phyloP scores from a whole-genome alignment of 768 basidiomycete genomes.

The Podaxis sp. region DNA sequence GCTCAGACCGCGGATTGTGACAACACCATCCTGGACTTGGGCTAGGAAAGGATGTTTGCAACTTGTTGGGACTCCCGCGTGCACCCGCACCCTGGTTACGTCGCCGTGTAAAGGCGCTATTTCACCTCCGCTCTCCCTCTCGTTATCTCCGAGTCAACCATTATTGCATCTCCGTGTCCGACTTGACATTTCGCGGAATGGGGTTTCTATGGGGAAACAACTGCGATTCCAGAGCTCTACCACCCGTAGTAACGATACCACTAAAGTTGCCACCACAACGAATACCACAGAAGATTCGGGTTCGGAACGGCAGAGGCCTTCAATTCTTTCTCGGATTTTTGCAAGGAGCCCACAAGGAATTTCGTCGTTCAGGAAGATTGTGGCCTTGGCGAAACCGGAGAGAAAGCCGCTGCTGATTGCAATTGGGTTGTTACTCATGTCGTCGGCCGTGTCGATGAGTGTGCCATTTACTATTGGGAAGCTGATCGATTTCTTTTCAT shows the following conservation, averaged over 20 bases:
- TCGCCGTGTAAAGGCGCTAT: not conserved
- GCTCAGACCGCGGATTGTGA: not conserved
- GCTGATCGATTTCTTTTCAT: constrained; percentile 91
- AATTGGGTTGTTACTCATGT: constrained; percentile 79
- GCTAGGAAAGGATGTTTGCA: not conserved
- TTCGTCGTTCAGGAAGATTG: constrained; percentile 73
- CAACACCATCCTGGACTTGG: not conserved
- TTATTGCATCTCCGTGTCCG: not conserved
- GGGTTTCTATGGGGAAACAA: not conserved
- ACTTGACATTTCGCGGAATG: not conserved
- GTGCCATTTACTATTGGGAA: constrained; percentile 92
- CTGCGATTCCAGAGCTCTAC: not conserved
- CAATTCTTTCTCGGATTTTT: constrained; percentile 29
- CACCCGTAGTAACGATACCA: not conserved
- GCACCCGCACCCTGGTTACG: constrained; percentile 3
- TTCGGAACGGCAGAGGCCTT: constrained; percentile 1
- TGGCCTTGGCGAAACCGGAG: constrained; percentile 82
- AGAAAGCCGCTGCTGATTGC: constrained; percentile 73
- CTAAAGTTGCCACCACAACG: not conserved
- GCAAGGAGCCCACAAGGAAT: constrained; percentile 37
- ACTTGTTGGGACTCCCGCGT: not conserved
- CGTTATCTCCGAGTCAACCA: not conserved
- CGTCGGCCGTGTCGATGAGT: constrained; percentile 88
- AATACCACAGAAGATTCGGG: not conserved
- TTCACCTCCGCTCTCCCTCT: not conserved